Evolutionary conservation across 148 eudicot species (phyloP).

Genomic region (Diospyros kaki): DNA sequence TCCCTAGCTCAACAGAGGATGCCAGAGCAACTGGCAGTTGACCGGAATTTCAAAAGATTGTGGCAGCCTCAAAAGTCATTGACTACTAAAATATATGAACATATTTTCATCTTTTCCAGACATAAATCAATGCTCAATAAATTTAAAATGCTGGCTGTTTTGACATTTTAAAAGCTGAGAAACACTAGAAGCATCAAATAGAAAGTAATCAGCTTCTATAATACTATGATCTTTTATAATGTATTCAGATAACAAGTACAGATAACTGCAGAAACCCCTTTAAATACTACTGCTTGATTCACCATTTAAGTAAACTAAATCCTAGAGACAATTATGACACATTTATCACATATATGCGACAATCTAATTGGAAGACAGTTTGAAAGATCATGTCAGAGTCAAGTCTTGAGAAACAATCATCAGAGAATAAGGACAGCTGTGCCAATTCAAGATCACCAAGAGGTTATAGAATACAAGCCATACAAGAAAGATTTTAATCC

Average conservation of each 20-base stretch:
- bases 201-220: not conserved
- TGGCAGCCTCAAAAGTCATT: not conserved
- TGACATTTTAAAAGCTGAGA: not conserved
- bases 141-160: not conserved
- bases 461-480: not conserved
- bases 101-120: not conserved
- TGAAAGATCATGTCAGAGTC: not conserved
- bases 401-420: not conserved
- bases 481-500: not conserved
- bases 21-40: not conserved
- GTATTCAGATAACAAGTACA: not conserved
- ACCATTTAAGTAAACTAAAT: not conserved
- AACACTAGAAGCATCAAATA: not conserved
- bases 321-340: not conserved
- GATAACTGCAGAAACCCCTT: not conserved
- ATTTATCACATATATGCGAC: not conserved
- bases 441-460: not conserved
- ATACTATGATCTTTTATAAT: not conserved
- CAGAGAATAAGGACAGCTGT: not conserved
- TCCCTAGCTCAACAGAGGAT: not conserved
- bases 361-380: not conserved
- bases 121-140: not conserved
- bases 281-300: not conserved
- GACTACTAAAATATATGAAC: not conserved
- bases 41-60: not conserved